These are phyloP conservation scores for Colletotrichum incanum DNA, from an alignment of 2,329 filamentous ascomycete species.

Conservation along the genomic window DNA sequence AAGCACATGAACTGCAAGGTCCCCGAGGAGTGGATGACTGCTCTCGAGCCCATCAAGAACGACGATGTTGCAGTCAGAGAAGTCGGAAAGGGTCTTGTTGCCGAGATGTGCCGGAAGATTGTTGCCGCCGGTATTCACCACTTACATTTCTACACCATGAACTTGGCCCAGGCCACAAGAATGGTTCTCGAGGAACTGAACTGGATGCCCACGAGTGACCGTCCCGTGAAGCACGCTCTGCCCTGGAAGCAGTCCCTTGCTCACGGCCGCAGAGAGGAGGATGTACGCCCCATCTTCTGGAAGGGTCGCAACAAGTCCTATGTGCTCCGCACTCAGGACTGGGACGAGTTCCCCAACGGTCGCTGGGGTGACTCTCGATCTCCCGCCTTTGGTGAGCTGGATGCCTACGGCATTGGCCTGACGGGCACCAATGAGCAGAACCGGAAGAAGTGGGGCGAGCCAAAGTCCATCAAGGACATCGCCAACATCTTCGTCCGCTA, in stretches of 20 bases:
- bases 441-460: constrained; percentile 93
- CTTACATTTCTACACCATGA: constrained; percentile 99
- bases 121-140: constrained; percentile 87
- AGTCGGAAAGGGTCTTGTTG: constrained; percentile 88
- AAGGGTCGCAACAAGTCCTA: constrained; percentile 97
- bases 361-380: constrained; percentile 98
- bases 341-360: constrained; percentile 99
- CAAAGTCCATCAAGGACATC: constrained; percentile 84
- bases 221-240: constrained; percentile 88
- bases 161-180: constrained; percentile 92
- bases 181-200: constrained; percentile 94
- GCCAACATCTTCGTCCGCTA: constrained; percentile 89
- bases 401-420: constrained; percentile 93
- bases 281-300: constrained; percentile 99
- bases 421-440: constrained; percentile 97
- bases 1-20: constrained; percentile 92
- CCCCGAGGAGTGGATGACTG: constrained; percentile 84
- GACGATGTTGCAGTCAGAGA: constrained; percentile 94
- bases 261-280: constrained; percentile 89
- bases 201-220: constrained; percentile 83
- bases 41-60: constrained; percentile 94
- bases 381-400: constrained; percentile 94
- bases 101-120: constrained; percentile 90
- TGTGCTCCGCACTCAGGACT: constrained; percentile 94
- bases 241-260: constrained; percentile 97